Conservation (phyloP, 2,329 filamentous ascomycete species). For the Penicillium sp. region DNA sequence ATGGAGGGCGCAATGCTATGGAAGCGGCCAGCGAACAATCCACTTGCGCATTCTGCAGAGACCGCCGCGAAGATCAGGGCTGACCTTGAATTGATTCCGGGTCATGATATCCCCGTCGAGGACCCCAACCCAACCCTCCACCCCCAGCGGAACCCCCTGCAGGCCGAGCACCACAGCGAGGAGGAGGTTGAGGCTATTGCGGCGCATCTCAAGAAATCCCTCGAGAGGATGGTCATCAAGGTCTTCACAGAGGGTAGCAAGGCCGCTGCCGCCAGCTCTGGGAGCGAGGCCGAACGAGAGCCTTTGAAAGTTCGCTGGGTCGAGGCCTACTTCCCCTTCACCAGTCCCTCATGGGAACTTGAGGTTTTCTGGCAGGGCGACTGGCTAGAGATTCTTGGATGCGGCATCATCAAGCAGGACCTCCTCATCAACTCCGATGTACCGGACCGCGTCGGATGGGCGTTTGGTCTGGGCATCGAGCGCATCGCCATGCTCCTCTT, state of each 20-base stretch:
- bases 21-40: constrained; percentile 55
- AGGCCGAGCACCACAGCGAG: constrained; percentile 62
- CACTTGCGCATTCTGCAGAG: constrained; percentile 36
- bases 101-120: constrained; percentile 69
- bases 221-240: constrained; percentile 85
- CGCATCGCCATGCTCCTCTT: constrained; percentile 97
- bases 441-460: constrained; percentile 77
- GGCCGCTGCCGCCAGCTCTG: constrained; percentile 53
- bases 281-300: constrained; percentile 54
- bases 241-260: constrained; percentile 74
- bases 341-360: constrained; percentile 89
- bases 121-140: constrained; percentile 78
- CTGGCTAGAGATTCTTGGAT: constrained; percentile 96
- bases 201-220: constrained; percentile 77
- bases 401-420: constrained; percentile 78
- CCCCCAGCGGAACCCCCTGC: constrained; percentile 74
- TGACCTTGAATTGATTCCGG: constrained; percentile 66
- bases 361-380: constrained; percentile 92
- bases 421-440: constrained; percentile 73
- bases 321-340: constrained; percentile 96
- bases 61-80: constrained; percentile 59
- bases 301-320: constrained; percentile 87
- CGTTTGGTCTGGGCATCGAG: constrained; percentile 90
- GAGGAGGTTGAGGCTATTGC: constrained; percentile 78
- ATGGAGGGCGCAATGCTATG: constrained; percentile 94